Conservation (phyloP, 164 flowering plant genomes). For the Sextonia rubra region DNA sequence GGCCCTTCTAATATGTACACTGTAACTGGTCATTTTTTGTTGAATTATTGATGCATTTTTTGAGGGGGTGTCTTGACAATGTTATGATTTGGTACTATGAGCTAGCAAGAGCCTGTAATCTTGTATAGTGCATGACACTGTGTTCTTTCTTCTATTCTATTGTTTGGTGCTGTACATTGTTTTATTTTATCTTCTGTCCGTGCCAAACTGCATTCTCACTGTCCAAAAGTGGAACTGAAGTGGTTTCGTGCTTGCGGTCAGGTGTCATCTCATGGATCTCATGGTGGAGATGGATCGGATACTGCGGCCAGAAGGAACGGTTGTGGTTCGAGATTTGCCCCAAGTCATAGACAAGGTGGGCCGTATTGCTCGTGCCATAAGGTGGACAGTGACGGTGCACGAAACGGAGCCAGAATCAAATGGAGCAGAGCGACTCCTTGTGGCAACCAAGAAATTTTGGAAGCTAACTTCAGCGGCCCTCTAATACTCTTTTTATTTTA, state of each 20-base stretch:
- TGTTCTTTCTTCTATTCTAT: no score
- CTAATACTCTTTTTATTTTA: conserved; percentile 21
- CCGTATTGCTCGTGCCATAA: conserved; percentile 60
- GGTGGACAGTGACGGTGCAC: conserved; percentile 58
- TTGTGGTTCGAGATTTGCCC: conserved; percentile 68
- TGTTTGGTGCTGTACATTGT: no score
- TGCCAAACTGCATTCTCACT: background rate
- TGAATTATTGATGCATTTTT: no score
- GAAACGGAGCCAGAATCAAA: conserved; percentile 71
- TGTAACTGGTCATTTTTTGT: no score
- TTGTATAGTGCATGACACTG: no score
- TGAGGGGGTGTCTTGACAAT: no score
- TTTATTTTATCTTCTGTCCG: background rate
- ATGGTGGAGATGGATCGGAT: conserved; percentile 92
- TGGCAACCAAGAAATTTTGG: conserved; percentile 73
- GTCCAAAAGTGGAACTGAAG: background rate
- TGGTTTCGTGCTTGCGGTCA: conserved; percentile 17
- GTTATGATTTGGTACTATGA: no score
- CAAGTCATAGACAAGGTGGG: conserved; percentile 68
- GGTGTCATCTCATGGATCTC: conserved; percentile 88
- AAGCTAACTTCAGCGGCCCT: conserved; percentile 46
- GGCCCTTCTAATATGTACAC: no score
- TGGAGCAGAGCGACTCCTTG: conserved; percentile 75
- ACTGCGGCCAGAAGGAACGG: conserved; percentile 88
- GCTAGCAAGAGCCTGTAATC: no score